These are phyloP conservation scores for Arabidopsis arenosa DNA, from an alignment of 345 rosid genomes.

Conservation along the genomic window DNA sequence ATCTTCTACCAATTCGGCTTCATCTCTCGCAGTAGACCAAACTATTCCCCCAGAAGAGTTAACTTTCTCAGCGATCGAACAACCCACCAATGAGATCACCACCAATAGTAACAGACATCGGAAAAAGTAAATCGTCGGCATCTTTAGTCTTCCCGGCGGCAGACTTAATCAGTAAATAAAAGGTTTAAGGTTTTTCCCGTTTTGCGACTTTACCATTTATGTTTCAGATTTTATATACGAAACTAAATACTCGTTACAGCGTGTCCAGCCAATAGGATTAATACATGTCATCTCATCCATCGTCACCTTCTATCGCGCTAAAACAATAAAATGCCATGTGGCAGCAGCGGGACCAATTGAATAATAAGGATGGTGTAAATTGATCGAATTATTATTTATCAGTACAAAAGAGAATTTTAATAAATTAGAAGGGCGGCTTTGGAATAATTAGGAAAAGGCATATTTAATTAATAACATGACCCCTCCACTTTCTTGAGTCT, in stretches of 20 bases:
- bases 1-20: slow-evolving; percentile 60
- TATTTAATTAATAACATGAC: slow-evolving; percentile 34
- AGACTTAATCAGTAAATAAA: neutral
- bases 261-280: slow-evolving; percentile 33
- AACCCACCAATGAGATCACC: slow-evolving; percentile 25
- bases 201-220: neutral
- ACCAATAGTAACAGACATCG: slow-evolving; percentile 27
- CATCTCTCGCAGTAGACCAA: slow-evolving; percentile 76
- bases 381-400: neutral
- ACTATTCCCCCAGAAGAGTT: slow-evolving; percentile 56
- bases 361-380: neutral
- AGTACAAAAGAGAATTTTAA: neutral
- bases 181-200: slow-evolving; percentile 19
- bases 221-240: slow-evolving; percentile 30
- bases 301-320: slow-evolving; percentile 17
- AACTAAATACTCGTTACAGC: slow-evolving; percentile 23
- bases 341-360: neutral
- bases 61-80: slow-evolving; percentile 47
- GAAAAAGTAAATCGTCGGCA: slow-evolving; percentile 1
- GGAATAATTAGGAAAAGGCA: neutral
- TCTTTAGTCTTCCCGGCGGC: slow-evolving; percentile 27
- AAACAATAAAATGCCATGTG: slow-evolving; percentile 14
- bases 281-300: slow-evolving; percentile 34
- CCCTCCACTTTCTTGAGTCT: slow-evolving; percentile 32
- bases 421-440: neutral